Conservation (phyloP, 1,139 yeast genomes). For the Nadsonia starkeyi-henricii region DNA sequence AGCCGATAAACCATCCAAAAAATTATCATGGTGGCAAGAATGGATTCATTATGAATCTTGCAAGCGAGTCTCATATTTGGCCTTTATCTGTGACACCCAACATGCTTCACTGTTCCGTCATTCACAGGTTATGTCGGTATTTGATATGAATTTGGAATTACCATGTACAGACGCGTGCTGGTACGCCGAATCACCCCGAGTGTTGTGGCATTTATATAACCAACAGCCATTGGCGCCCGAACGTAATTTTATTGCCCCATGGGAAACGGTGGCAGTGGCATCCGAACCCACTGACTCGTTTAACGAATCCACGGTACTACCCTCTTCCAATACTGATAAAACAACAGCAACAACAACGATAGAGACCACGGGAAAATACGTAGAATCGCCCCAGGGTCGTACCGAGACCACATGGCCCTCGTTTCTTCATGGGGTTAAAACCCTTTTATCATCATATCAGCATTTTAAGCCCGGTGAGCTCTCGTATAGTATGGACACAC, state of each 20-base stretch:
- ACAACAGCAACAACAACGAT: neutral
- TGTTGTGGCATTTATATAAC: constrained; percentile 20
- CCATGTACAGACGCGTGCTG: constrained; percentile 33
- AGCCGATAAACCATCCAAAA: too few species aligned
- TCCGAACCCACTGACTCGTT: constrained; percentile 4
- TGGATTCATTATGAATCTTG: constrained; percentile 24
- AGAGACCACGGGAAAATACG: neutral
- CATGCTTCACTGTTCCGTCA: constrained; percentile 20
- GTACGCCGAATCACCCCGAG: constrained; percentile 20
- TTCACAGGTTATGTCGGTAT: constrained; percentile 20
- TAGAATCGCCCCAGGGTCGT: constrained; percentile 13
- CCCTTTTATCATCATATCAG: constrained; percentile 26
- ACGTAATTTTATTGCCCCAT: constrained; percentile 2
- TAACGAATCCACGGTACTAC: neutral
- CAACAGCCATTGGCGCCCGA: constrained; percentile 21
- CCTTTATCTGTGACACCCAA: constrained; percentile 24
- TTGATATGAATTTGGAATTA: constrained; percentile 28
- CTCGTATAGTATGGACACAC: constrained; percentile 25
- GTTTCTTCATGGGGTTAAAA: constrained; percentile 25
- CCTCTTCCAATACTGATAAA: too few species aligned
- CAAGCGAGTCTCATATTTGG: constrained; percentile 23
- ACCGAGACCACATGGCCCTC: constrained; percentile 25
- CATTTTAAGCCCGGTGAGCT: constrained; percentile 20
- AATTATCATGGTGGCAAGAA: constrained; percentile 16
- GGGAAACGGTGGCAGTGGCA: neutral